Evolutionary conservation across 2,329 filamentous ascomycete species (phyloP).

Genomic region (Penicillium sclerotigenum): DNA sequence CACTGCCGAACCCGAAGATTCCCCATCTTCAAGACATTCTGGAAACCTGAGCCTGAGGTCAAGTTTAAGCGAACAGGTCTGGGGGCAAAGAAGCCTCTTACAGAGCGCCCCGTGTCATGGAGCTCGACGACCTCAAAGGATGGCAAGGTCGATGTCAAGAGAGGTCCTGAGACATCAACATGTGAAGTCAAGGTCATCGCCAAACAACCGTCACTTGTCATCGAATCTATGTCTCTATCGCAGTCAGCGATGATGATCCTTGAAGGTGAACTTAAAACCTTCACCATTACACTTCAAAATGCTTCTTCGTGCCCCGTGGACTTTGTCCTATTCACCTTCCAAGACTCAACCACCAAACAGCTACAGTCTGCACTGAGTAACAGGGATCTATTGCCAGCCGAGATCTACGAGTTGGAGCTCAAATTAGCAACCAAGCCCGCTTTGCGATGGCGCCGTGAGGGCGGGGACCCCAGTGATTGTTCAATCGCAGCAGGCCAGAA

Average conservation of each 20-base stretch:
- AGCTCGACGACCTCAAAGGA: conserved; percentile 41
- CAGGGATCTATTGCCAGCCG: conserved; percentile 72
- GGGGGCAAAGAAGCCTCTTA: conserved; percentile 51
- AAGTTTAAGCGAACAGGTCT: conserved; percentile 77
- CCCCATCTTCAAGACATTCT: conserved; percentile 74
- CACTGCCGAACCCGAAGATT: conserved; percentile 82
- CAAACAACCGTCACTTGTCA: conserved; percentile 70
- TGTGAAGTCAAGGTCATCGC: conserved; percentile 69
- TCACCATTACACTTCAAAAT: conserved; percentile 79
- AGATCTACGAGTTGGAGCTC: conserved; percentile 82
- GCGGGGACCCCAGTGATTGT: conserved; percentile 46
- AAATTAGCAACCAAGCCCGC: conserved; percentile 73
- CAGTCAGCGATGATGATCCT: conserved; percentile 89
- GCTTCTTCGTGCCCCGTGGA: conserved; percentile 72
- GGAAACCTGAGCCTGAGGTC: conserved; percentile 64
- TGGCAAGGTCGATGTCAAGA: conserved; percentile 32
- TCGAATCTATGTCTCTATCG: conserved; percentile 73
- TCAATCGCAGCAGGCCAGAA: conserved; percentile 66
- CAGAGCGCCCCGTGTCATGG: conserved; percentile 48
- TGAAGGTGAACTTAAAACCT: conserved; percentile 77
- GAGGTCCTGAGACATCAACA: conserved; percentile 37
- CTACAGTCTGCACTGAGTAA: conserved; percentile 71
- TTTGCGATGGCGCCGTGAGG: conserved; percentile 53
- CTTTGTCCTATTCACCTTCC: conserved; percentile 81
- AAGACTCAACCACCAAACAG: conserved; percentile 78